These are phyloP conservation scores for Mucor lusitanicus DNA, from an alignment of 371 early-diverging fungal genomes.

Conservation along the genomic window DNA sequence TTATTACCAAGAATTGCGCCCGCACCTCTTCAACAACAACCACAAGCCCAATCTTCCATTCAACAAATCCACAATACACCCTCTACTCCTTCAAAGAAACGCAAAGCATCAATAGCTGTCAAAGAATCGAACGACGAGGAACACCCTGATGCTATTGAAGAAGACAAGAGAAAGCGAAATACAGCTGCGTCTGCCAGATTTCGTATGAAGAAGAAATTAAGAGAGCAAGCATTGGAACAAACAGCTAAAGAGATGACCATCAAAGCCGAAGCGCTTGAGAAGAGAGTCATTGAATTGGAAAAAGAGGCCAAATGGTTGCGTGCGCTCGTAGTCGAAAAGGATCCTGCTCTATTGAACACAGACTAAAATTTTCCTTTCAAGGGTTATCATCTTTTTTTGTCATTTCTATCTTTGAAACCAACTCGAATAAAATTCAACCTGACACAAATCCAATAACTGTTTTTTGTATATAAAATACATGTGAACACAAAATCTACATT, in stretches of 20 bases:
- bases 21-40: constrained; percentile 23
- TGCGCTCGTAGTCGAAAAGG: constrained; percentile 83
- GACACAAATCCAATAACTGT: background rate
- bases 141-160: constrained; percentile 43
- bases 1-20: constrained; percentile 45
- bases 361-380: constrained; percentile 5
- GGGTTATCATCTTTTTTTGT: background rate
- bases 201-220: constrained; percentile 89
- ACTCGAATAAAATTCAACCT: background rate
- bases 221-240: constrained; percentile 84
- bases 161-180: constrained; percentile 91
- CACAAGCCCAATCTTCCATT: background rate
- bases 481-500: background rate
- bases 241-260: constrained; percentile 82
- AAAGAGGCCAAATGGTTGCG: constrained; percentile 92
- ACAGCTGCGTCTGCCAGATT: constrained; percentile 96
- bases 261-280: constrained; percentile 74
- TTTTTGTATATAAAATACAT: background rate
- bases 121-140: constrained; percentile 13
- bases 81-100: constrained; percentile 1
- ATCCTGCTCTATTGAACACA: constrained; percentile 33
- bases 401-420: background rate
- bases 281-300: constrained; percentile 79
- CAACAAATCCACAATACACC: background rate
- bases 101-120: background rate